A percentile compares a stretch with the other conserved stretches of the same genome.
Conservation (phyloP, 768 basidiomycete genomes). For the Podaxis carcinomalis region DNA sequence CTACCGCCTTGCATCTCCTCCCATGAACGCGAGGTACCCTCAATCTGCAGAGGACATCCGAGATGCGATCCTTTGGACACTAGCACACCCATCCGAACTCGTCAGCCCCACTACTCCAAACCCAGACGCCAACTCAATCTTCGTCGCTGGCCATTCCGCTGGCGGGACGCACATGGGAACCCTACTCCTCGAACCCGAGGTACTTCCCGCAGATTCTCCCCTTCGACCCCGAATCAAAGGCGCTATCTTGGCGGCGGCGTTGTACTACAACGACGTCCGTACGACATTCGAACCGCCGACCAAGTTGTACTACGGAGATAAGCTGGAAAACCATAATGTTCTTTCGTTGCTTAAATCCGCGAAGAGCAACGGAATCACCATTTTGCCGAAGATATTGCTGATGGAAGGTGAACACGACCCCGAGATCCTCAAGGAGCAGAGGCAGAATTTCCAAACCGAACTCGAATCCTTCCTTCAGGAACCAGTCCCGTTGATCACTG, state of each 20-base stretch:
- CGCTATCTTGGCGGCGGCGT: conserved; percentile 40
- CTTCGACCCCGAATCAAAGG: conserved; percentile 38
- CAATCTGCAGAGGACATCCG: conserved; percentile 51
- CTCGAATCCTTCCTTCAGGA: conserved; percentile 31
- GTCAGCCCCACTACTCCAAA: conserved; percentile 22
- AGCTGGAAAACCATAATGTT: not conserved
- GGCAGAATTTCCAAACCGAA: conserved; percentile 33
- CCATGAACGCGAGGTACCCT: conserved; percentile 40
- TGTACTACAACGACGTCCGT: conserved; percentile 29
- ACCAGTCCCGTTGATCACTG: conserved; percentile 31
- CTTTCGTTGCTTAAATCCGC: conserved; percentile 24
- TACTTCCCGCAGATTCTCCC: conserved; percentile 26
- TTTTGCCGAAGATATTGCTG: conserved; percentile 44
- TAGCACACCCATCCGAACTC: conserved; percentile 31
- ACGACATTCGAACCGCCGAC: conserved; percentile 18
- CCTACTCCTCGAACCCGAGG: conserved; percentile 33
- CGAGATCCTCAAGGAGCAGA: conserved; percentile 31
- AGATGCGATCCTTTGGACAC: conserved; percentile 54
- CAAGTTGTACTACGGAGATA: conserved; percentile 26
- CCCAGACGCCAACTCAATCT: conserved; percentile 38
- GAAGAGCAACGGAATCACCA: conserved; percentile 19
- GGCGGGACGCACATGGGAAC: conserved; percentile 50
- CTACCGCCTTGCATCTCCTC: conserved; percentile 57
- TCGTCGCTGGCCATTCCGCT: conserved; percentile 59
- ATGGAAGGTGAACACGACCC: conserved; percentile 54